Percentiles rank a stretch among this genome's conserved stretches.
These are phyloP conservation scores for Mycena sanguinolenta DNA, from an alignment of 768 basidiomycete species.

Conservation along the genomic window DNA sequence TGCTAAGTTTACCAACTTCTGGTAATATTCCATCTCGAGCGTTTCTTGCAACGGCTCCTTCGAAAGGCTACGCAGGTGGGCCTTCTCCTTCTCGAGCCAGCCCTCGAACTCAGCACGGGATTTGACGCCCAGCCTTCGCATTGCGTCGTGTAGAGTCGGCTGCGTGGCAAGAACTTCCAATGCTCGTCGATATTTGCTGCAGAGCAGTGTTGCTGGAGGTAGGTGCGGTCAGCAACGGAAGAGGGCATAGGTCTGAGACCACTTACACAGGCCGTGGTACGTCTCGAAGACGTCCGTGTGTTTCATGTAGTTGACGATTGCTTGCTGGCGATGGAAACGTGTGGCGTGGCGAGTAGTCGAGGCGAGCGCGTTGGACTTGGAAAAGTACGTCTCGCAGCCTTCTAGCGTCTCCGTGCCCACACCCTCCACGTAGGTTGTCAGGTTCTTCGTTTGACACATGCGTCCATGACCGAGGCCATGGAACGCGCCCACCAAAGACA, in stretches of 20 bases:
- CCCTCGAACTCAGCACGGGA: constrained; percentile 7
- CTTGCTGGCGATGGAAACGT: not conserved
- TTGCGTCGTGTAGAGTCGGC: not conserved
- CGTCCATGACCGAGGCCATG: not conserved
- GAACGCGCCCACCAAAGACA: not conserved
- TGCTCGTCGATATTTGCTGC: constrained; percentile 5
- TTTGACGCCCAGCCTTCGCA: not conserved
- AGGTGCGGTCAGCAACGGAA: not conserved
- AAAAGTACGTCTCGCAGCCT: not conserved
- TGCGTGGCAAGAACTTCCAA: not conserved
- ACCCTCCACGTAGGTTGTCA: not conserved
- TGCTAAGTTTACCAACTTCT: constrained; percentile 4
- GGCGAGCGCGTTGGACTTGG: not conserved
- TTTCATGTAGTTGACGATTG: not conserved
- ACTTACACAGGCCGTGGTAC: not conserved
- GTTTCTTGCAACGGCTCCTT: constrained; percentile 26
- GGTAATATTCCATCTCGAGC: constrained; percentile 21
- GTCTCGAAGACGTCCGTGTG: not conserved
- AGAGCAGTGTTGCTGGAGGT: not conserved
- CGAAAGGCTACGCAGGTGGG: constrained; percentile 5
- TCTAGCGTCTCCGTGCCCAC: not conserved
- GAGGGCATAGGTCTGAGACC: not conserved
- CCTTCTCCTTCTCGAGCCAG: constrained; percentile 24
- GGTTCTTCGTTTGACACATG: not conserved
- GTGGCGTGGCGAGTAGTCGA: not conserved